Percentiles rank a stretch among this genome's conserved stretches.
Conservation (phyloP, 139 green algal genomes). For the Yamagishiella unicocca region DNA sequence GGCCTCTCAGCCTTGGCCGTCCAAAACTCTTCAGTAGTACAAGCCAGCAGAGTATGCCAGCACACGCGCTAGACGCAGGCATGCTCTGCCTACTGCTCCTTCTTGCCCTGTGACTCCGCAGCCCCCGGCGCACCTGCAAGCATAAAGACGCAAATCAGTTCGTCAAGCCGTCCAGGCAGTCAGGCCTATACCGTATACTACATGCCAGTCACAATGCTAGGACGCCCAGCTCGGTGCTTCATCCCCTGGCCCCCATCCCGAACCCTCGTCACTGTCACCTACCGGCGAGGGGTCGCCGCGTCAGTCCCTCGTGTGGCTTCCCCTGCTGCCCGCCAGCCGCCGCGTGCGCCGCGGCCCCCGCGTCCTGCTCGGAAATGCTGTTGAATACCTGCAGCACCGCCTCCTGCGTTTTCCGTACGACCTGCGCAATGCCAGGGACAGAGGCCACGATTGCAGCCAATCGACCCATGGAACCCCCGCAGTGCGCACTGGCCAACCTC, state of each 20-base stretch:
- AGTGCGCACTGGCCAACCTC: too few species aligned
- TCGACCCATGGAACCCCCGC: too few species aligned
- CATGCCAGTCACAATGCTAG: neutral
- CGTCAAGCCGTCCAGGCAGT: neutral
- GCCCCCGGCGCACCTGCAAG: neutral
- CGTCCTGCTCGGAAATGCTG: neutral
- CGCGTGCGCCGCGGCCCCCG: neutral
- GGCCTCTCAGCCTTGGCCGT: too few species aligned
- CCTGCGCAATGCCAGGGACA: neutral
- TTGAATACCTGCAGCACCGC: neutral
- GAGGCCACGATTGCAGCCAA: neutral
- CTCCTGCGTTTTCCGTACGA: neutral
- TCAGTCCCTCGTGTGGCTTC: neutral
- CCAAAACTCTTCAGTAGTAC: too few species aligned
- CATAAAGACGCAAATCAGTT: neutral
- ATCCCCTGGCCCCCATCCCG: too few species aligned
- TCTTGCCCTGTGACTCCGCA: conserved; percentile 30
- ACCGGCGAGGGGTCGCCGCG: neutral
- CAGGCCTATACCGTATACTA: neutral
- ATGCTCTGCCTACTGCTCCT: neutral
- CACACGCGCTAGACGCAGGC: too few species aligned
- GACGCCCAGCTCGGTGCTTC: neutral
- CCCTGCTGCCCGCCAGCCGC: neutral
- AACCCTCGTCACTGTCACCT: neutral
- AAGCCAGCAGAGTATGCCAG: too few species aligned